Conservation (phyloP, 306 rosid genomes). For the Betula pendula region DNA sequence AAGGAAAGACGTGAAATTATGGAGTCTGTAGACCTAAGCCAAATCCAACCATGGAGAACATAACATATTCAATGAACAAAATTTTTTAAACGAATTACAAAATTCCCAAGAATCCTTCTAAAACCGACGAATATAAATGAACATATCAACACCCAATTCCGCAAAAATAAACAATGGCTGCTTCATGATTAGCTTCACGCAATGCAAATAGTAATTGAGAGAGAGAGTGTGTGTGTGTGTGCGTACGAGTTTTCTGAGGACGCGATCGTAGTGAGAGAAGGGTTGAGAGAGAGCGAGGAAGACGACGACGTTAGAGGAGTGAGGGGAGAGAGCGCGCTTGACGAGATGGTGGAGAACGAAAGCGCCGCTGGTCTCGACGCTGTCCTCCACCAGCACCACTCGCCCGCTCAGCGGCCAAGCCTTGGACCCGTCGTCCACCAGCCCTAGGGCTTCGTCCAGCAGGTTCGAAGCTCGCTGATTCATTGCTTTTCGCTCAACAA, state of each 20-base stretch:
- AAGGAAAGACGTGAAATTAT: no score
- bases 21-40: no score
- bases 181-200: neutral
- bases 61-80: neutral
- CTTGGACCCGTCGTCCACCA: slow-evolving; percentile 19
- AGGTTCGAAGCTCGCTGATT: slow-evolving; percentile 43
- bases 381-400: slow-evolving; percentile 66
- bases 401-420: slow-evolving; percentile 48
- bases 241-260: slow-evolving; percentile 72
- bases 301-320: slow-evolving; percentile 53
- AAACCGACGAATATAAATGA: neutral
- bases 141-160: neutral
- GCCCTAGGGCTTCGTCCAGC: slow-evolving; percentile 68
- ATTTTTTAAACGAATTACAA: neutral
- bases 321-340: slow-evolving; percentile 58
- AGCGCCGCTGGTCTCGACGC: slow-evolving; percentile 76
- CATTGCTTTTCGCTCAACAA: slow-evolving; percentile 29
- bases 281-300: slow-evolving; percentile 78
- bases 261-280: slow-evolving; percentile 76
- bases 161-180: neutral
- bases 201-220: neutral
- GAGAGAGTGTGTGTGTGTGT: neutral
- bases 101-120: neutral
- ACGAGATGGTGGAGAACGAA: slow-evolving; percentile 86
- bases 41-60: no score